Percentiles rank a stretch among this genome's conserved stretches.
Evolutionary conservation across 768 basidiomycete genomes (phyloP).

Genomic region (Pisolithus orientalis): DNA sequence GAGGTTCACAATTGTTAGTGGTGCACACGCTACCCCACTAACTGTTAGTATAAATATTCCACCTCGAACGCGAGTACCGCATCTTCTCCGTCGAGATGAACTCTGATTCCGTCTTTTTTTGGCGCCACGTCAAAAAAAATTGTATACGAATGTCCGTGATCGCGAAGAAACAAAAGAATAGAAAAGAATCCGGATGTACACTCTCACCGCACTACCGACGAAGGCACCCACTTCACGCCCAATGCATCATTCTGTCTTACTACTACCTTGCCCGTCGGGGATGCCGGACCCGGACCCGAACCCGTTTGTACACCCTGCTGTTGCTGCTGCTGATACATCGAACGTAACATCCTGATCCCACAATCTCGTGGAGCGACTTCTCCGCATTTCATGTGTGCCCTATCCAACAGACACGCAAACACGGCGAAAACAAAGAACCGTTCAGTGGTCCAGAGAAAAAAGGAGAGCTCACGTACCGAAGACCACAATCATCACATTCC

Average conservation of each 20-base stretch:
- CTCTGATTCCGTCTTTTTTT: too few species aligned
- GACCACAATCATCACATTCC: constrained; percentile 85
- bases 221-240: background rate
- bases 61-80: too few species aligned
- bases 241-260: background rate
- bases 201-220: background rate
- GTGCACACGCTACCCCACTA: too few species aligned
- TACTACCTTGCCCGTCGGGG: background rate
- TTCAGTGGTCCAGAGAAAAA: background rate
- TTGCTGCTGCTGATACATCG: constrained; percentile 15
- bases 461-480: constrained; percentile 42
- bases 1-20: too few species aligned
- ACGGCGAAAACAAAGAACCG: constrained; percentile 1
- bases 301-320: constrained; percentile 9
- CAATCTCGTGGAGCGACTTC: constrained; percentile 78
- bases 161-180: background rate
- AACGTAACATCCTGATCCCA: constrained; percentile 43
- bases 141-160: too few species aligned
- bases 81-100: too few species aligned
- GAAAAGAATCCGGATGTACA: background rate
- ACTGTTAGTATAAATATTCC: too few species aligned
- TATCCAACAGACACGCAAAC: constrained; percentile 23
- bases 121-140: too few species aligned
- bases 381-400: constrained; percentile 84
- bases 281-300: background rate